phyloP scores from a whole-genome alignment of 2,329 filamentous ascomycete species.

The Chaetomiaceae sp. region DNA sequence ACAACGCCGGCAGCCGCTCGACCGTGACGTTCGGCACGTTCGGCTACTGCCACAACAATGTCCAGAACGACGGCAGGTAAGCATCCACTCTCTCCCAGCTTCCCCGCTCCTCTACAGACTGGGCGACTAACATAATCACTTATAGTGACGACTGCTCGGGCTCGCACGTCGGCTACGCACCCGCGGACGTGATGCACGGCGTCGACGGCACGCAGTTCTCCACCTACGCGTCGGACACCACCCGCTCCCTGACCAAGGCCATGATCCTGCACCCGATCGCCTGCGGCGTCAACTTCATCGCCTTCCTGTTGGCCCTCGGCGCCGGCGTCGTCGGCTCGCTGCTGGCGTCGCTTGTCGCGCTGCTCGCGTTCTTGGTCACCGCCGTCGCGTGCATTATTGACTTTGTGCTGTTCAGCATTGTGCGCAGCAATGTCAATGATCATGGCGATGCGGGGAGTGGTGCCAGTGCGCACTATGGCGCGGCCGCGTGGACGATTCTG shows the following conservation, averaged over 20 bases:
- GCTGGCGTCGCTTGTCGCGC: constrained; percentile 43
- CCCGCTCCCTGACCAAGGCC: constrained; percentile 47
- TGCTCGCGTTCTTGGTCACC: constrained; percentile 44
- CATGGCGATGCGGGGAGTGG: constrained; percentile 27
- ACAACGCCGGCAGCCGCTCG: constrained; percentile 12
- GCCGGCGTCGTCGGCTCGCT: constrained; percentile 47
- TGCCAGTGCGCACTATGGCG: constrained; percentile 43
- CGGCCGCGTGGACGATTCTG: constrained; percentile 54
- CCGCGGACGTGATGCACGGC: constrained; percentile 38
- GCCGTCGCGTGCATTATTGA: constrained; percentile 47
- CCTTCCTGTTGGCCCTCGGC: constrained; percentile 49
- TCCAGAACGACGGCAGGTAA: constrained; percentile 14
- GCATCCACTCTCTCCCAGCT: too few relatives aligned
- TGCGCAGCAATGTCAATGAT: constrained; percentile 48
- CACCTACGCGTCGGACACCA: constrained; percentile 37
- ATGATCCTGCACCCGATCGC: constrained; percentile 59
- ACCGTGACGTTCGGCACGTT: constrained; percentile 44
- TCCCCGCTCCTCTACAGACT: not conserved
- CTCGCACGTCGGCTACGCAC: constrained; percentile 50
- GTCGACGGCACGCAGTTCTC: constrained; percentile 37
- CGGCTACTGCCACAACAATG: constrained; percentile 45
- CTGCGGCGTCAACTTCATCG: constrained; percentile 51
- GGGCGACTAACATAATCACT: not conserved
- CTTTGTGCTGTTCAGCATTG: constrained; percentile 50
- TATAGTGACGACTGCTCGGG: constrained; percentile 43